Percentiles rank a stretch among this genome's conserved stretches.
Evolutionary conservation across 2,329 filamentous ascomycete genomes (phyloP).

Genomic region (Simplicillium aogashimaense): DNA sequence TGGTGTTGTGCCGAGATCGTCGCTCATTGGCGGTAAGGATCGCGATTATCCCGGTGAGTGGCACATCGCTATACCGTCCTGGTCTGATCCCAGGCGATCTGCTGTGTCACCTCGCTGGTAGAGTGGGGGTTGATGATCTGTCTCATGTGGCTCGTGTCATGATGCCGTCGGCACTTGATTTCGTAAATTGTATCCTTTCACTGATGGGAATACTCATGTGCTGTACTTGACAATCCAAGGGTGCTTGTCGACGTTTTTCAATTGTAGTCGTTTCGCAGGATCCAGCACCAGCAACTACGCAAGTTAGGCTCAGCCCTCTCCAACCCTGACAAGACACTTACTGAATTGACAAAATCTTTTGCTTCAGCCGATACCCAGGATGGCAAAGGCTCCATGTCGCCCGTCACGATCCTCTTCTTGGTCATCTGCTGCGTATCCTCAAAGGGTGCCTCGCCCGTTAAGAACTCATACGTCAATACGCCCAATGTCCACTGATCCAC

Average conservation of each 20-base stretch:
- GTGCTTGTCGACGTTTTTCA: slow-evolving; percentile 10
- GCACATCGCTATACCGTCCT: no score
- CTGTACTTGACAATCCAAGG: slow-evolving; percentile 14
- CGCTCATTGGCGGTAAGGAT: no score
- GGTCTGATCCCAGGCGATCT: no score
- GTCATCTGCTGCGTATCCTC: slow-evolving; percentile 12
- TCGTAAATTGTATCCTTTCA: neutral
- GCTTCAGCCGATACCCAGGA: slow-evolving; percentile 10
- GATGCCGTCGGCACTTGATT: neutral
- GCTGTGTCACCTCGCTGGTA: no score
- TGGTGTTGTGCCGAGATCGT: no score
- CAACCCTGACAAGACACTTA: slow-evolving; percentile 3
- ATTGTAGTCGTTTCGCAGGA: slow-evolving; percentile 9
- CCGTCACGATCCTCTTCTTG: slow-evolving; percentile 9
- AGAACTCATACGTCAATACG: slow-evolving; percentile 15
- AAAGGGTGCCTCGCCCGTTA: slow-evolving; percentile 14
- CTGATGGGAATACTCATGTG: neutral
- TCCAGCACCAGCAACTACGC: slow-evolving; percentile 11
- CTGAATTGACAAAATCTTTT: slow-evolving; percentile 9
- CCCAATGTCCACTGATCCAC: slow-evolving; percentile 15
- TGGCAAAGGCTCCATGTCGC: slow-evolving; percentile 12
- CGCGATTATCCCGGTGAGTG: no score
- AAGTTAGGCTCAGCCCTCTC: neutral
- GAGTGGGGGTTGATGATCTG: no score
- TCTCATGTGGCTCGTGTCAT: no score